phyloP scores from a whole-genome alignment of 2,329 filamentous ascomycete species.

The Chaetomium olivaceum region DNA sequence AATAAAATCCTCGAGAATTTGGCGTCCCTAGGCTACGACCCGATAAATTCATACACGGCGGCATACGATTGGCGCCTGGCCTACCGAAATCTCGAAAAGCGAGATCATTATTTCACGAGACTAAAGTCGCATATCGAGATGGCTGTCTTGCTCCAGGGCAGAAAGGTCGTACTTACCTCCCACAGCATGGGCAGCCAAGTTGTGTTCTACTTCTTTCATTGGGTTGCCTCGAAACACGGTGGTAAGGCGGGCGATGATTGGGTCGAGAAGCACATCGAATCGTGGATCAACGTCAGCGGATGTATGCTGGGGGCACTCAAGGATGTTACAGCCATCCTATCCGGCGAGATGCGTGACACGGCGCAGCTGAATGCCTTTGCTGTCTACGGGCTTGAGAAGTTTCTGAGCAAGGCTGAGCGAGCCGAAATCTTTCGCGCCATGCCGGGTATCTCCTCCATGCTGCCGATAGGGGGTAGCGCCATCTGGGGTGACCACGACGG shows the following conservation, averaged over 20 bases:
- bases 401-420: conserved; percentile 84
- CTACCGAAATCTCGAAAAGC: conserved; percentile 82
- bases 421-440: conserved; percentile 94
- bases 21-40: conserved; percentile 93
- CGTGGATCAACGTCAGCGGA: conserved; percentile 97
- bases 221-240: conserved; percentile 75
- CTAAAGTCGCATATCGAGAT: conserved; percentile 90
- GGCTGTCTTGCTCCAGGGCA: conserved; percentile 68
- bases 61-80: conserved; percentile 90
- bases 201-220: conserved; percentile 75
- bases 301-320: conserved; percentile 97
- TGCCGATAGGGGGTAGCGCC: conserved; percentile 87
- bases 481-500: conserved; percentile 91
- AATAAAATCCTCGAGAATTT: conserved; percentile 98
- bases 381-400: conserved; percentile 95
- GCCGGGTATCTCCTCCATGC: conserved; percentile 95
- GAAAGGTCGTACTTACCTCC: conserved; percentile 83
- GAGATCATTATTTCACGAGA: conserved; percentile 91
- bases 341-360: conserved; percentile 97
- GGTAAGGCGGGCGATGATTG: conserved; percentile 81
- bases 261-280: conserved; percentile 87
- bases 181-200: conserved; percentile 99
- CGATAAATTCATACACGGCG: conserved; percentile 69
- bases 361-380: conserved; percentile 95
- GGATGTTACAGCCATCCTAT: conserved; percentile 84